Conservation (phyloP, 345 rosid genomes). For the Lepidium aucheri region DNA sequence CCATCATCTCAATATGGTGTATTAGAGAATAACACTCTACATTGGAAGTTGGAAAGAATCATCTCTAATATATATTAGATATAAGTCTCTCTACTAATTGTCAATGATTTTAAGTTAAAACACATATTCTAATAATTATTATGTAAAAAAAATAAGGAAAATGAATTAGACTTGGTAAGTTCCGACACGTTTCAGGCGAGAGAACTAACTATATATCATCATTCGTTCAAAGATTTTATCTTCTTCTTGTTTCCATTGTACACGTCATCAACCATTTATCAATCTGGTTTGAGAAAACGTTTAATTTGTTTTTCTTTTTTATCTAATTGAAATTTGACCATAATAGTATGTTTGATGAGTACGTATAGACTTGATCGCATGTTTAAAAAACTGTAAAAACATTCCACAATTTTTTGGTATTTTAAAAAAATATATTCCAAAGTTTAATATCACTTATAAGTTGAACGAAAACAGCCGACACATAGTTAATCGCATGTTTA, state of each 20-base stretch:
- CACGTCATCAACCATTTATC: conserved; percentile 6
- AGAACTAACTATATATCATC: conserved; percentile 6
- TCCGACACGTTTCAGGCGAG: conserved; percentile 24
- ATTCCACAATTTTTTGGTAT: background rate
- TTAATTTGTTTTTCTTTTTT: background rate
- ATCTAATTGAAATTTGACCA: background rate
- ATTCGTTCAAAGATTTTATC: conserved; percentile 17
- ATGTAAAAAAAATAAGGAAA: background rate
- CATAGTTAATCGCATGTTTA: conserved; percentile 3
- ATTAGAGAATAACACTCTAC: no score
- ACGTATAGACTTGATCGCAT: background rate
- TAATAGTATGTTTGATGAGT: background rate
- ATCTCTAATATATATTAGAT: no score
- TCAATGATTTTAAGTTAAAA: no score
- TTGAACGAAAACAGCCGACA: conserved; percentile 12
- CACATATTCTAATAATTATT: no score
- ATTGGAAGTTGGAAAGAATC: no score
- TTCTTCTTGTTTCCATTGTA: conserved; percentile 18
- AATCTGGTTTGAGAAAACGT: background rate
- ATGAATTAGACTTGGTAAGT: background rate
- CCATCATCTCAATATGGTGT: no score
- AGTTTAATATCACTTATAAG: background rate
- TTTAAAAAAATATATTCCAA: background rate
- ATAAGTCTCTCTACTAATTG: no score
- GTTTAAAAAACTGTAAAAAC: background rate